These are phyloP conservation scores for Euphorbia schlechtendalii DNA, from an alignment of 441 rosid genomes.

Conservation along the genomic window DNA sequence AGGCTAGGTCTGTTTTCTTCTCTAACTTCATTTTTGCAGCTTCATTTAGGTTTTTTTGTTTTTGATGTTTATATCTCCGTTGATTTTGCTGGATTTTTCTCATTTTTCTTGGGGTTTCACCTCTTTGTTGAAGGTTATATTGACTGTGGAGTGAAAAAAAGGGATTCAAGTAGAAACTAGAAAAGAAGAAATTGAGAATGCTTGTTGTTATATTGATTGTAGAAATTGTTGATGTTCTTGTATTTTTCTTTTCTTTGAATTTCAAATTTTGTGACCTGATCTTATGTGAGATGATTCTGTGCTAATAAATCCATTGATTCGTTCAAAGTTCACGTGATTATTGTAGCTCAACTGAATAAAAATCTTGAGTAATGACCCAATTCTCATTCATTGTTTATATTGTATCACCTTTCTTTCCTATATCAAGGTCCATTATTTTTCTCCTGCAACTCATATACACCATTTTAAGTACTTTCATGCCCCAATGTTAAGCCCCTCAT, in stretches of 20 bases:
- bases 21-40: no score
- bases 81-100: background rate
- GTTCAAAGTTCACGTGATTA: no score
- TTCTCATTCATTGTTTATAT: background rate
- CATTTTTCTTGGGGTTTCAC: no score
- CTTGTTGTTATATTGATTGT: background rate
- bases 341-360: background rate
- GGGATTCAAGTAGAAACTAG: background rate
- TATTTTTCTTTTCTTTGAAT: background rate
- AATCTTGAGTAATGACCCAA: background rate
- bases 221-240: no score
- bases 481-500: background rate
- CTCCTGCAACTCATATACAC: background rate
- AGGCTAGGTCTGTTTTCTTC: slow-evolving; percentile 50
- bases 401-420: slow-evolving; percentile 7
- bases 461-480: background rate
- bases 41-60: no score
- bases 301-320: background rate
- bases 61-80: background rate
- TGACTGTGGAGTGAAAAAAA: background rate
- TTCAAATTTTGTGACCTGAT: background rate
- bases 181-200: background rate
- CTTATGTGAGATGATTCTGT: background rate
- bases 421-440: no score
- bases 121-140: background rate